These are phyloP conservation scores for Schwanniomyces pseudopolymorphus DNA, from an alignment of 805 yeast species.

Conservation along the genomic window DNA sequence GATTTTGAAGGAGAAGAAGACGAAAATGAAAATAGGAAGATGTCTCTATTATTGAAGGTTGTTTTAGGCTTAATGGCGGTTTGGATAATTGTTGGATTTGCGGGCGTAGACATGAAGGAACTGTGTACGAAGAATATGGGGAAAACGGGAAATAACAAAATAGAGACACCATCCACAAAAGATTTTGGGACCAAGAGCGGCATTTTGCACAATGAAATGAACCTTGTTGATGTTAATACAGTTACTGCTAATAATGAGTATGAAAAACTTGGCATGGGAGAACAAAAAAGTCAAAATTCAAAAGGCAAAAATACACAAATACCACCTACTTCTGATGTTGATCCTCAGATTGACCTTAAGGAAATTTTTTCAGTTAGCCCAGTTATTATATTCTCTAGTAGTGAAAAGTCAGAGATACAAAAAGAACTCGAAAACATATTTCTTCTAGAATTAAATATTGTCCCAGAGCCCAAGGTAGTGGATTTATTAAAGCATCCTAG, in stretches of 20 bases:
- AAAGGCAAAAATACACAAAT: slow-evolving; percentile 1
- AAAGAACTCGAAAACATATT: slow-evolving; percentile 18
- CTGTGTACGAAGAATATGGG: background rate
- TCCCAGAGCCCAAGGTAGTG: slow-evolving; percentile 33
- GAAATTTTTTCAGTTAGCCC: slow-evolving; percentile 34
- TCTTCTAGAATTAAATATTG: slow-evolving; percentile 21
- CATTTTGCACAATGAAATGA: background rate
- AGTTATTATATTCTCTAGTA: slow-evolving; percentile 25
- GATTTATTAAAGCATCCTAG: slow-evolving; percentile 34
- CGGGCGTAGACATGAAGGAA: background rate
- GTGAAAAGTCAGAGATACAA: slow-evolving; percentile 12
- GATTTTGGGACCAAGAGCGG: background rate
- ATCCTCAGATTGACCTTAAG: slow-evolving; percentile 24
- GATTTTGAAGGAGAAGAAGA: background rate
- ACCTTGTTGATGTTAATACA: background rate
- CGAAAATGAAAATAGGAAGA: background rate
- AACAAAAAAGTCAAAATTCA: background rate
- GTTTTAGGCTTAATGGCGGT: background rate
- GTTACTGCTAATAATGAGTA: background rate
- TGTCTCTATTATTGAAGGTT: background rate
- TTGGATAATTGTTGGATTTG: background rate
- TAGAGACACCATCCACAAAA: background rate
- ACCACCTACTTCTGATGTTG: slow-evolving; percentile 2
- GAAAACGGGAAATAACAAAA: background rate
- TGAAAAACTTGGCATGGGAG: background rate